Percentiles rank a stretch among this genome's conserved stretches.
These are phyloP conservation scores for Croton setiger DNA, from an alignment of 441 rosid species.

Conservation along the genomic window DNA sequence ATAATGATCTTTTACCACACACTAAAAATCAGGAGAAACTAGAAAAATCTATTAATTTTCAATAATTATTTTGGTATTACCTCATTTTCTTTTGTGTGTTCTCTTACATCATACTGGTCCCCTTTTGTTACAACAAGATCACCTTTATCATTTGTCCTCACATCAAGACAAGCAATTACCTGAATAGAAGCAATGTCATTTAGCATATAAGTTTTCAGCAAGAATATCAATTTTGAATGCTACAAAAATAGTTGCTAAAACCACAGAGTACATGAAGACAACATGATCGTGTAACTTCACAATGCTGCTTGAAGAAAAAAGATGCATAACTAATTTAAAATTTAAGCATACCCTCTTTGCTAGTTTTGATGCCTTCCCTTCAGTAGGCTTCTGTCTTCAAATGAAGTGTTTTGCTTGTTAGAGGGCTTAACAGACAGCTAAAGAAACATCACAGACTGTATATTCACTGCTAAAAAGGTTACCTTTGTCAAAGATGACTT, in stretches of 20 bases:
- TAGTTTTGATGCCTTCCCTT: slow-evolving; percentile 75
- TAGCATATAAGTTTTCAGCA: background rate
- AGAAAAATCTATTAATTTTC: background rate
- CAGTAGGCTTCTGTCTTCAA: slow-evolving; percentile 74
- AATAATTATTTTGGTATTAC: slow-evolving; percentile 30
- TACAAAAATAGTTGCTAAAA: background rate
- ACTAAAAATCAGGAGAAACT: background rate
- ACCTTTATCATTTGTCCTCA: slow-evolving; percentile 85
- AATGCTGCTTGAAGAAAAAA: background rate
- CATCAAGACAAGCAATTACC: slow-evolving; percentile 99
- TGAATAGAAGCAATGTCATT: slow-evolving; percentile 27
- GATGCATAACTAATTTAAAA: slow-evolving; percentile 11
- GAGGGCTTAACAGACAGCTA: slow-evolving; percentile 22
- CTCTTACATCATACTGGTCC: slow-evolving; percentile 94
- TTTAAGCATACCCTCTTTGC: slow-evolving; percentile 78
- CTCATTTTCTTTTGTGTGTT: slow-evolving; percentile 80
- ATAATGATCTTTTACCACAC: background rate
- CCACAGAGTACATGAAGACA: background rate
- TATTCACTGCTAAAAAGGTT: slow-evolving; percentile 26
- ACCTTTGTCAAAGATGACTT: slow-evolving; percentile 53
- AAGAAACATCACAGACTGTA: slow-evolving; percentile 16
- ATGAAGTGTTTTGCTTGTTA: slow-evolving; percentile 46
- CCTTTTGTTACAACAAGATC: slow-evolving; percentile 99
- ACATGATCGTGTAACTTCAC: background rate
- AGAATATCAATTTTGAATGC: background rate